A percentile compares a stretch with the other conserved stretches of the same genome.
phyloP scores from a whole-genome alignment of 2,329 filamentous ascomycete species.

The Neonectria sp. region DNA sequence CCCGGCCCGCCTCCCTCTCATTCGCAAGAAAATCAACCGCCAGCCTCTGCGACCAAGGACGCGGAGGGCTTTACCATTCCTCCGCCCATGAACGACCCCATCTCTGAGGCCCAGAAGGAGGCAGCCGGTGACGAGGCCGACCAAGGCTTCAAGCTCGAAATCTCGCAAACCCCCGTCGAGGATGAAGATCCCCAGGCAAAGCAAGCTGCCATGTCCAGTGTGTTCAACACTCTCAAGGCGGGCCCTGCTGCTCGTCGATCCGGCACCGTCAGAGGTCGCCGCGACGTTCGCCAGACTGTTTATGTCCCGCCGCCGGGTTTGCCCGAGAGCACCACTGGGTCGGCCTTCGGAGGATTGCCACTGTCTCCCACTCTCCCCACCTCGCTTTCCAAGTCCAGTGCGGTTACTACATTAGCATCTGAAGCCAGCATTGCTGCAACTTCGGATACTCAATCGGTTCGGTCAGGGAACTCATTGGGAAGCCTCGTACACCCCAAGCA shows the following conservation, averaged over 20 bases:
- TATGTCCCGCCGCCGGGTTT: conserved; percentile 73
- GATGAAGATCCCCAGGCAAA: conserved; percentile 84
- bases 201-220: conserved; percentile 80
- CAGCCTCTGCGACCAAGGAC: conserved; percentile 69
- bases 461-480: conserved; percentile 86
- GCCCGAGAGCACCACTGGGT: conserved; percentile 52
- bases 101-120: conserved; percentile 82
- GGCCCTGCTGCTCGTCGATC: conserved; percentile 77
- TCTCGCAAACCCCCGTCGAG: conserved; percentile 82
- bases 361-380: conserved; percentile 41
- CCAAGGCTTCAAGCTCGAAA: conserved; percentile 84
- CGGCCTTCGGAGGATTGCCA: conserved; percentile 35
- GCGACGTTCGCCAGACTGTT: conserved; percentile 93
- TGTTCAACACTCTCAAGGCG: conserved; percentile 79
- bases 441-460: conserved; percentile 92
- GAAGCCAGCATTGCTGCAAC: conserved; percentile 71
- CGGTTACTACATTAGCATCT: conserved; percentile 71
- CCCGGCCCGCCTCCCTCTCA: conserved; percentile 64
- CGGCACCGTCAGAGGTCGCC: conserved; percentile 87
- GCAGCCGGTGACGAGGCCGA: conserved; percentile 69
- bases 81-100: conserved; percentile 72
- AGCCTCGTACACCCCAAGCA: conserved; percentile 81
- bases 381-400: conserved; percentile 53
- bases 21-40: conserved; percentile 55
- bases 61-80: conserved; percentile 85